phyloP scores from a whole-genome alignment of 2,329 filamentous ascomycete genomes.

The Neofusicoccum parvum region DNA sequence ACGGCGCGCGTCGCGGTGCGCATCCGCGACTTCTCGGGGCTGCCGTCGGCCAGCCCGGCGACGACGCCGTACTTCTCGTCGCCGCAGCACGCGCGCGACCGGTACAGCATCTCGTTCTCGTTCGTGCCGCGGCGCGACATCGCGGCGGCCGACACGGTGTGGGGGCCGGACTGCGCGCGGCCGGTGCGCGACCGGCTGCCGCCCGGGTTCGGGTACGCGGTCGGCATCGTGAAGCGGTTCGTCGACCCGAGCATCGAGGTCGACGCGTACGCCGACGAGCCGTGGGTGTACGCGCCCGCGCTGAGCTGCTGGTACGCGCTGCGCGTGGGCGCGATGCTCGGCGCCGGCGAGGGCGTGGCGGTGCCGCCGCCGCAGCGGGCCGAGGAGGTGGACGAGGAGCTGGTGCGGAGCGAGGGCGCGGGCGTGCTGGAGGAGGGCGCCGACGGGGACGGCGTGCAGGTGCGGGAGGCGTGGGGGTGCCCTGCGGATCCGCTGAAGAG shows the following conservation, averaged over 20 bases:
- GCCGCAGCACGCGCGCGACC: slow-evolving; percentile 35
- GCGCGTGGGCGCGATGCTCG: slow-evolving; percentile 31
- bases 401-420: not conserved
- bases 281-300: slow-evolving; percentile 41
- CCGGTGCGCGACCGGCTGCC: slow-evolving; percentile 40
- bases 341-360: not conserved
- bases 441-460: slow-evolving; percentile 38
- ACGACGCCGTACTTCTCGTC: slow-evolving; percentile 36
- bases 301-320: slow-evolving; percentile 38
- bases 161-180: slow-evolving; percentile 41
- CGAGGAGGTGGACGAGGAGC: slow-evolving; percentile 22
- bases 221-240: slow-evolving; percentile 39
- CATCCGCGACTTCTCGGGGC: slow-evolving; percentile 34
- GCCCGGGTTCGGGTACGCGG: slow-evolving; percentile 38
- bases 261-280: slow-evolving; percentile 40
- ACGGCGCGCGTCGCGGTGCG: slow-evolving; percentile 36
- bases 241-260: slow-evolving; percentile 40
- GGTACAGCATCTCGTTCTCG: slow-evolving; percentile 40
- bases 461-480: slow-evolving; percentile 35
- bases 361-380: slow-evolving; percentile 27
- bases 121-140: slow-evolving; percentile 39
- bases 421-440: slow-evolving; percentile 44
- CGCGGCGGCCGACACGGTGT: slow-evolving; percentile 33
- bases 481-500: slow-evolving; percentile 46
- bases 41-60: slow-evolving; percentile 33